Percentiles rank a stretch among this genome's conserved stretches.
Evolutionary conservation across 331 rosid genomes (phyloP).

Genomic region (Spiraea crenata): DNA sequence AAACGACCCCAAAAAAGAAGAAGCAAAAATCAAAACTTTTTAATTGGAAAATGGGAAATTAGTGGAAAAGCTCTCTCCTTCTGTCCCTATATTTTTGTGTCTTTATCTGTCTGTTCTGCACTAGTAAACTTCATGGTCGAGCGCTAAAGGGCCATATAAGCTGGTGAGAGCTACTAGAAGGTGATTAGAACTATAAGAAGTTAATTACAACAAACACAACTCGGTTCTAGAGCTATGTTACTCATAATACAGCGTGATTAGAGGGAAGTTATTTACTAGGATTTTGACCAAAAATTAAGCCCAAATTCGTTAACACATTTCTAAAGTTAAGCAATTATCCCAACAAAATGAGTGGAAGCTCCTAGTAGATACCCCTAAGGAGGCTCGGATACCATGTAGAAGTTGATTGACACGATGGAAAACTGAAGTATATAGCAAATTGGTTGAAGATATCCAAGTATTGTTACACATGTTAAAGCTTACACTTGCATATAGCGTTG

Average conservation of each 20-base stretch:
- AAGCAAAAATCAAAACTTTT: neutral
- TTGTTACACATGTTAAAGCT: no score
- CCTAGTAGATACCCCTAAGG: no score
- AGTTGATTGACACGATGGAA: no score
- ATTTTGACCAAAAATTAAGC: neutral
- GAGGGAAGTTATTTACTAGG: neutral
- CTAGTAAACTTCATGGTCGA: neutral
- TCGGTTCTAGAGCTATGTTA: conserved; percentile 1
- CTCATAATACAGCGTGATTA: neutral
- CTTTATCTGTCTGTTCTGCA: neutral
- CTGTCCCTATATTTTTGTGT: neutral
- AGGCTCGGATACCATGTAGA: no score
- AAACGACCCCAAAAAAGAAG: no score
- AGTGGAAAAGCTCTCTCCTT: conserved; percentile 1
- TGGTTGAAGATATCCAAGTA: no score
- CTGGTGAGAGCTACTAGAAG: no score
- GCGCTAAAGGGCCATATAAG: neutral
- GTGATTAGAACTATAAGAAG: neutral
- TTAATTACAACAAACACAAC: neutral
- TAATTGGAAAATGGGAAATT: neutral
- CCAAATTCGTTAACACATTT: no score
- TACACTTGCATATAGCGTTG: no score
- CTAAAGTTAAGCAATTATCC: no score
- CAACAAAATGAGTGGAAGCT: no score
- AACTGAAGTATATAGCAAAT: no score